These are phyloP conservation scores for Wolfiporia cocos DNA, from an alignment of 1,284 basidiomycete genomes.

Conservation along the genomic window DNA sequence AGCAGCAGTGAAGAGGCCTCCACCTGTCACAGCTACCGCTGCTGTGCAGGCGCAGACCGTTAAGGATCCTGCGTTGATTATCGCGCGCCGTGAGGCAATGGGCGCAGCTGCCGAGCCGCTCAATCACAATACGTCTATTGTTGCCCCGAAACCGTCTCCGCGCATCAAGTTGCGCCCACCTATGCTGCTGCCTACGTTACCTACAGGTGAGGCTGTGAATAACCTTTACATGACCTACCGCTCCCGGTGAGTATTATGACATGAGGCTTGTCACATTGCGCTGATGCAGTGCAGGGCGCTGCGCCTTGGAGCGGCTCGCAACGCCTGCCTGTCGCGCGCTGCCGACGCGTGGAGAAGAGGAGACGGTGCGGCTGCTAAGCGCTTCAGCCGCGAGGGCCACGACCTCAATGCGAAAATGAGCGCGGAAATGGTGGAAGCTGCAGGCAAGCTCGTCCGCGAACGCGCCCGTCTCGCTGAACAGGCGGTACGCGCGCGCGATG, in stretches of 20 bases:
- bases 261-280: neutral
- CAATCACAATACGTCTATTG: slow-evolving; percentile 59
- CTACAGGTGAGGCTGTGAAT: slow-evolving; percentile 77
- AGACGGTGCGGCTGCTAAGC: slow-evolving; percentile 91
- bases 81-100: slow-evolving; percentile 50
- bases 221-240: slow-evolving; percentile 86
- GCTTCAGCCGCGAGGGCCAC: slow-evolving; percentile 90
- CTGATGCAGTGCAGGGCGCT: slow-evolving; percentile 47
- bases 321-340: slow-evolving; percentile 91
- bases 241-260: slow-evolving; percentile 29
- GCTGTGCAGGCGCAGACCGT: slow-evolving; percentile 22
- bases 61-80: slow-evolving; percentile 33
- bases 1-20: slow-evolving; percentile 68
- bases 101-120: slow-evolving; percentile 52
- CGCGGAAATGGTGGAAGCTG: slow-evolving; percentile 77
- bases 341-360: slow-evolving; percentile 94
- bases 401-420: slow-evolving; percentile 89
- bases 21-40: slow-evolving; percentile 22
- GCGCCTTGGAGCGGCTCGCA: slow-evolving; percentile 88
- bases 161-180: slow-evolving; percentile 81
- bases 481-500: slow-evolving; percentile 64
- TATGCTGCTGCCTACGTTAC: slow-evolving; percentile 80
- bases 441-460: slow-evolving; percentile 75
- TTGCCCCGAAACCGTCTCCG: slow-evolving; percentile 81
- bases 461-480: slow-evolving; percentile 72